A percentile compares a stretch with the other conserved stretches of the same genome.
phyloP scores from a whole-genome alignment of 108 stramenopile species.

The Ochromonas danica region DNA sequence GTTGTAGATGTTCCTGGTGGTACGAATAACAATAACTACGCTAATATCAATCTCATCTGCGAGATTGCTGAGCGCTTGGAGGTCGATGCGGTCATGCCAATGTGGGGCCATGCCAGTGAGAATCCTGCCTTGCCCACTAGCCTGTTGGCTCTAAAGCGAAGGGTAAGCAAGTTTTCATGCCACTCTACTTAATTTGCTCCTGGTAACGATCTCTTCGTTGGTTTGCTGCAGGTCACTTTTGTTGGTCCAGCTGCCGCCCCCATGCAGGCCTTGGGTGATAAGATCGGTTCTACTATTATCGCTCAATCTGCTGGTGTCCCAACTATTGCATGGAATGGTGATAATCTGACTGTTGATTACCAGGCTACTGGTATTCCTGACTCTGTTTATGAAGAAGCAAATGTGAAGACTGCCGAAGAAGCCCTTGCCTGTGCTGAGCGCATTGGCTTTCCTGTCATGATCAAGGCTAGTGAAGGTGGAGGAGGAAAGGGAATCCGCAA shows the following conservation, averaged over 20 bases:
- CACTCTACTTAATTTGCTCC: neutral
- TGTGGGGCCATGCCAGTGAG: slow-evolving; percentile 98
- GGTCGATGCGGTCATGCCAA: slow-evolving; percentile 99
- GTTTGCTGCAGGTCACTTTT: slow-evolving; percentile 46
- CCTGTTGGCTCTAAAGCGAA: slow-evolving; percentile 59
- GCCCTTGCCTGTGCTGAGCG: slow-evolving; percentile 69
- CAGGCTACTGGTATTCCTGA: slow-evolving; percentile 72
- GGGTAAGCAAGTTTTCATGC: slow-evolving; percentile 72
- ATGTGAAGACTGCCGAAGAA: slow-evolving; percentile 70
- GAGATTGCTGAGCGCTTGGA: slow-evolving; percentile 92
- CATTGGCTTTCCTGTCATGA: slow-evolving; percentile 98
- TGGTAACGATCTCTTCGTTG: neutral
- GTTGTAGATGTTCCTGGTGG: slow-evolving; percentile 99
- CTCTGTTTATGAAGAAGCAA: slow-evolving; percentile 78
- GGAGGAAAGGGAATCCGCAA: slow-evolving; percentile 99
- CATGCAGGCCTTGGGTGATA: slow-evolving; percentile 98
- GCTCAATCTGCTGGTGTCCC: slow-evolving; percentile 97
- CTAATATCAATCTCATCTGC: slow-evolving; percentile 97
- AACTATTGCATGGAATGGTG: slow-evolving; percentile 96
- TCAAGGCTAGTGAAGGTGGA: slow-evolving; percentile 98
- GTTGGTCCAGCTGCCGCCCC: slow-evolving; percentile 95
- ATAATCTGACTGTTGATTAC: slow-evolving; percentile 71
- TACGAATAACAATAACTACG: slow-evolving; percentile 99
- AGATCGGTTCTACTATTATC: slow-evolving; percentile 97
- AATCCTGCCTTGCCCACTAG: slow-evolving; percentile 91